These are phyloP conservation scores for Termitomyces sp. DNA, from an alignment of 768 basidiomycete genomes.

Conservation along the genomic window DNA sequence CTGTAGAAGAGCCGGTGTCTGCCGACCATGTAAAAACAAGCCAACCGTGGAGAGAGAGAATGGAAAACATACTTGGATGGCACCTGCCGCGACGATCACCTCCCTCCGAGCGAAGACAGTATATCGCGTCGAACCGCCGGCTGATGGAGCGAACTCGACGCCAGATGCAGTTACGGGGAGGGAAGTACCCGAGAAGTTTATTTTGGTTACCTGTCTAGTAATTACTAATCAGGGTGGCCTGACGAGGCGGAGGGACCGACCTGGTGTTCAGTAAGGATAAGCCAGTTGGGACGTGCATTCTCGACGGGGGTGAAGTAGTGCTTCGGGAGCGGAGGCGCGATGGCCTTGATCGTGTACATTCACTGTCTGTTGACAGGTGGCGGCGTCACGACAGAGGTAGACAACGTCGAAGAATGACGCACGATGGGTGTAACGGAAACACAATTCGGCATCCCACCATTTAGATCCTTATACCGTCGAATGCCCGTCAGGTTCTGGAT, in stretches of 20 bases:
- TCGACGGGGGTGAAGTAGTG: constrained; percentile 57
- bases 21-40: neutral
- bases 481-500: constrained; percentile 48
- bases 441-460: constrained; percentile 53
- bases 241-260: constrained; percentile 18
- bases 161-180: constrained; percentile 41
- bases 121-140: constrained; percentile 34
- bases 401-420: constrained; percentile 6
- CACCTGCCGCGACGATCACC: constrained; percentile 53
- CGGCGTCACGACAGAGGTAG: too few relatives aligned
- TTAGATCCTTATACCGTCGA: constrained; percentile 44
- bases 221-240: neutral
- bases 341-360: constrained; percentile 48
- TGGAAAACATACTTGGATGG: constrained; percentile 32
- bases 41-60: neutral
- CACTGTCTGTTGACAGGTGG: constrained; percentile 31
- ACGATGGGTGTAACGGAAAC: constrained; percentile 55
- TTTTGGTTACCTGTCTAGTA: constrained; percentile 38
- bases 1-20: constrained; percentile 48
- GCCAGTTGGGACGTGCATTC: constrained; percentile 41
- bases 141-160: constrained; percentile 42
- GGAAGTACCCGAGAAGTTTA: constrained; percentile 31
- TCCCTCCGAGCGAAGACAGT: constrained; percentile 42
- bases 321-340: constrained; percentile 51
- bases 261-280: constrained; percentile 41